These are phyloP conservation scores for Phytophthora rubi DNA, from an alignment of 352 stramenopile species.

Conservation along the genomic window DNA sequence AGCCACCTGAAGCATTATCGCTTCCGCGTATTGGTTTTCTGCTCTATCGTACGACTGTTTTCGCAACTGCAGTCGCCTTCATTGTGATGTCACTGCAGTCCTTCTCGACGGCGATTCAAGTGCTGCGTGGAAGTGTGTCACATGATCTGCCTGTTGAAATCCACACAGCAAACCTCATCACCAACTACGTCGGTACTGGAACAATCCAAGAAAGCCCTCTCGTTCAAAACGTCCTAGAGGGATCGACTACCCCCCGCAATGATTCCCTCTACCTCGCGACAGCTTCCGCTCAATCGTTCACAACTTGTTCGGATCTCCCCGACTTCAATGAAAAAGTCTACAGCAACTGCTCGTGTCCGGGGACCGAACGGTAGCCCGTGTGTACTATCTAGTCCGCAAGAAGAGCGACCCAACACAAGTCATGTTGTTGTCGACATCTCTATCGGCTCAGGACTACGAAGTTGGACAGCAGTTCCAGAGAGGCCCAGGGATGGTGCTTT, in stretches of 20 bases:
- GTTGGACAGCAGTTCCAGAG: constrained; percentile 27
- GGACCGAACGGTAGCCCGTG: constrained; percentile 21
- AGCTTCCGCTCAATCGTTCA: constrained; percentile 26
- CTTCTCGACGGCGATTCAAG: constrained; percentile 13
- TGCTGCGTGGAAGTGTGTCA: constrained; percentile 26
- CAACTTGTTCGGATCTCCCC: constrained; percentile 22
- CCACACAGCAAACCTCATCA: constrained; percentile 32
- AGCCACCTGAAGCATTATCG: constrained; percentile 18
- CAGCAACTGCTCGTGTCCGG: constrained; percentile 33
- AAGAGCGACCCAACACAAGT: constrained; percentile 25
- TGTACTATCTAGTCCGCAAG: constrained; percentile 37
- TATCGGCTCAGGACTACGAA: constrained; percentile 41
- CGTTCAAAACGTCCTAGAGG: constrained; percentile 29
- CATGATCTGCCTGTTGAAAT: constrained; percentile 27
- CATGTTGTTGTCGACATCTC: constrained; percentile 28
- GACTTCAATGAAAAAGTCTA: constrained; percentile 32
- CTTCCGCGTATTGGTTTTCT: constrained; percentile 20
- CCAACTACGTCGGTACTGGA: constrained; percentile 28
- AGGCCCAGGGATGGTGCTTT: constrained; percentile 23
- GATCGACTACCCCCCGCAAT: constrained; percentile 33
- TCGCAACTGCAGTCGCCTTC: constrained; percentile 26
- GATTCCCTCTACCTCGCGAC: constrained; percentile 51
- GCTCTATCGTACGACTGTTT: constrained; percentile 25
- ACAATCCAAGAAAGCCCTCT: constrained; percentile 43
- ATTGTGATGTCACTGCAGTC: constrained; percentile 30